Evolutionary conservation across 768 basidiomycete species (phyloP).

Genomic region (Lentinula boryana): DNA sequence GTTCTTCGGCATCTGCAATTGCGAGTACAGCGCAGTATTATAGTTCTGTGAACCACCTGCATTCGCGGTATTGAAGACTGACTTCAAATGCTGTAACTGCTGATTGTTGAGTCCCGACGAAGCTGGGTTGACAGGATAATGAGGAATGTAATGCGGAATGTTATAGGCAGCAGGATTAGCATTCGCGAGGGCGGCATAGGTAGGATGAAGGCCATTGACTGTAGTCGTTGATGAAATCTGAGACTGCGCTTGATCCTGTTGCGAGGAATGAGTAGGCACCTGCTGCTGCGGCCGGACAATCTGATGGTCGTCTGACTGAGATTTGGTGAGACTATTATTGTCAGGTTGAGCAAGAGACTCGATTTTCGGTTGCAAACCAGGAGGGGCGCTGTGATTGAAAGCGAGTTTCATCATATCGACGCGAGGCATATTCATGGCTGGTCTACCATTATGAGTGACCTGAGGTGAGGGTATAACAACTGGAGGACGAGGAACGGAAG

Average conservation of each 20-base stretch:
- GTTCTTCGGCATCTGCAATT: conserved; percentile 1
- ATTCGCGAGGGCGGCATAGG: conserved; percentile 17
- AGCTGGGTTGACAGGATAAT: conserved; percentile 19
- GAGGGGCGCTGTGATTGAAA: conserved; percentile 9
- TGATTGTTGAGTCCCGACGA: conserved; percentile 36
- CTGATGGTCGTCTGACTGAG: conserved; percentile 3
- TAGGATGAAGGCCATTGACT: conserved; percentile 25
- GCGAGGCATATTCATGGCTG: conserved; percentile 42
- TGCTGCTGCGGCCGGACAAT: conserved; percentile 25
- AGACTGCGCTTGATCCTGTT: not conserved
- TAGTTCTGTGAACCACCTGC: conserved; percentile 16
- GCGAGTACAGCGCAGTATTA: conserved; percentile 27
- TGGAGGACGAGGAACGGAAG: conserved; percentile 28
- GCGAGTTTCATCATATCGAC: conserved; percentile 23
- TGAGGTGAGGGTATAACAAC: conserved; percentile 12
- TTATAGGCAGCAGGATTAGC: conserved; percentile 20
- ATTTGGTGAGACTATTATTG: not conserved
- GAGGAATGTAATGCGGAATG: conserved; percentile 24
- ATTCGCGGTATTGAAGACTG: conserved; percentile 35
- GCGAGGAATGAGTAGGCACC: conserved; percentile 32
- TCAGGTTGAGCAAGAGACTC: not conserved
- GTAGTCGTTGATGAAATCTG: conserved; percentile 7
- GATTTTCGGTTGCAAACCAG: conserved; percentile 12
- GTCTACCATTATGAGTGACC: conserved; percentile 19
- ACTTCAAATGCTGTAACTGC: conserved; percentile 56